Conservation (phyloP, 768 basidiomycete species). For the Pleurotus ostreatus region DNA sequence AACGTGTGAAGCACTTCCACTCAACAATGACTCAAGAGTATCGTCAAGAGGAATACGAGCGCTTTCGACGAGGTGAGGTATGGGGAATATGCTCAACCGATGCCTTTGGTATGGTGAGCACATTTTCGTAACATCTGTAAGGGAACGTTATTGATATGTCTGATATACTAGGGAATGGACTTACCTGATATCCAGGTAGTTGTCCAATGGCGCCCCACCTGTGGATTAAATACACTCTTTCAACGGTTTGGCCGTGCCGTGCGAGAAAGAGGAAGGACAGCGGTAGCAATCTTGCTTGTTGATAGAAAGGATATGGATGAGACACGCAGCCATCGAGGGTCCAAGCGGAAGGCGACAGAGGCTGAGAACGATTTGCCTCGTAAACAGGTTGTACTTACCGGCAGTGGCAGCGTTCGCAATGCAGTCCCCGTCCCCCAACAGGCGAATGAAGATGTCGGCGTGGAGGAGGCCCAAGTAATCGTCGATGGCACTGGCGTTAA, state of each 20-base stretch:
- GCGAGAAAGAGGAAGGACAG: slow-evolving; percentile 7
- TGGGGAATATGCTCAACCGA: slow-evolving; percentile 22
- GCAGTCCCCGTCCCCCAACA: background rate
- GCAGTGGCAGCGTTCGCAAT: too few relatives aligned
- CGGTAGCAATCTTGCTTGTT: slow-evolving; percentile 17
- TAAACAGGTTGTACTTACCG: too few relatives aligned
- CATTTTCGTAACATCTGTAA: too few relatives aligned
- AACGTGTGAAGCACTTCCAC: slow-evolving; percentile 22
- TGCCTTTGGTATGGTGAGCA: slow-evolving; percentile 27
- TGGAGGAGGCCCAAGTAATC: background rate
- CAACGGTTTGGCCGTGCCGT: slow-evolving; percentile 27
- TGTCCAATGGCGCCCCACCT: slow-evolving; percentile 24
- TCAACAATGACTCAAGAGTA: slow-evolving; percentile 23
- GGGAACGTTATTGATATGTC: too few relatives aligned
- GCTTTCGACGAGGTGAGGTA: slow-evolving; percentile 11
- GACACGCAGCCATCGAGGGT: background rate
- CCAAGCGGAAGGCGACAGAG: too few relatives aligned
- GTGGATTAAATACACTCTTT: slow-evolving; percentile 19
- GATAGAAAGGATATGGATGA: slow-evolving; percentile 12
- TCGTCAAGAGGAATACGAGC: slow-evolving; percentile 13
- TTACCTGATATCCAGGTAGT: slow-evolving; percentile 25
- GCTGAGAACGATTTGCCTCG: background rate
- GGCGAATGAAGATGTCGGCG: background rate
- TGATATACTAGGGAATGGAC: slow-evolving; percentile 24
- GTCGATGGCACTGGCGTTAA: background rate